Conservation (phyloP, 306 rosid species). For the Quercus alba region DNA sequence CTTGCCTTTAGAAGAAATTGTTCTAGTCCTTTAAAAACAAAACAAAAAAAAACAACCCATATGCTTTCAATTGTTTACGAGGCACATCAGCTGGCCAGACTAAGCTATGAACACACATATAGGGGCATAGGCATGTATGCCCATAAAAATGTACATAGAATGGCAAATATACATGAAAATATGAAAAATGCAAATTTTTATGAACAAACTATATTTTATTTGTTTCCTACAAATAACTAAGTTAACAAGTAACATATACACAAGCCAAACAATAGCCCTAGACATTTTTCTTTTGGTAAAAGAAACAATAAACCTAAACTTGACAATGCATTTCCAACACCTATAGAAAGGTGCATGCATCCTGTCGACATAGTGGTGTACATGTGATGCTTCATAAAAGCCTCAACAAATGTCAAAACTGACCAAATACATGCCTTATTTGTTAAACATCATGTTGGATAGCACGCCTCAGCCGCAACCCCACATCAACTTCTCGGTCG, state of each 20-base stretch:
- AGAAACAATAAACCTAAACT: not conserved
- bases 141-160: not conserved
- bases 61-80: too few species aligned
- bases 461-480: slow-evolving; percentile 61
- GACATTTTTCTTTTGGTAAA: not conserved
- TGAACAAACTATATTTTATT: not conserved
- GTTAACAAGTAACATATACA: slow-evolving; percentile 1
- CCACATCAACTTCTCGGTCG: slow-evolving; percentile 63
- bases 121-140: too few species aligned
- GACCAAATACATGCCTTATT: not conserved
- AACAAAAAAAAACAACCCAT: too few species aligned
- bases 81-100: too few species aligned
- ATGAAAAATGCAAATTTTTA: not conserved
- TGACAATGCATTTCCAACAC: not conserved
- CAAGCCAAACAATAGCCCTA: slow-evolving; percentile 9
- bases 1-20: too few species aligned
- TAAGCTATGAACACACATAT: too few species aligned
- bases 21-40: too few species aligned
- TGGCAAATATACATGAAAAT: not conserved
- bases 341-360: slow-evolving; percentile 23
- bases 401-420: slow-evolving; percentile 15
- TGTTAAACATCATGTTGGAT: slow-evolving; percentile 29
- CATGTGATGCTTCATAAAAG: slow-evolving; percentile 25
- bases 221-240: slow-evolving; percentile 5
- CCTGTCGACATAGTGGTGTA: not conserved